Conservation (phyloP, 2,329 filamentous ascomycete species). For the Aspergillus sp. region DNA sequence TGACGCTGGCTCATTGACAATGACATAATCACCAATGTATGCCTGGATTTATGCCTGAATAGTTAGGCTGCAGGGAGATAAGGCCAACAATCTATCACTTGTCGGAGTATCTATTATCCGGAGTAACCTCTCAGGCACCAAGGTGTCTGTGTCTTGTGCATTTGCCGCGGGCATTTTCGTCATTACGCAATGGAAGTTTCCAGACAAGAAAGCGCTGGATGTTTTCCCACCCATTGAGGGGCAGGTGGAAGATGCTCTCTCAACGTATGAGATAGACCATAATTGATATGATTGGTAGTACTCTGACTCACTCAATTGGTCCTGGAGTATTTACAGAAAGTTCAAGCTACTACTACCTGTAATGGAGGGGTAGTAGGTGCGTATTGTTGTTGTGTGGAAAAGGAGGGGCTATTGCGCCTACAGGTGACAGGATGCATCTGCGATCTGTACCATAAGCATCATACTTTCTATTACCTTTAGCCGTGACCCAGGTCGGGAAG, state of each 20-base stretch:
- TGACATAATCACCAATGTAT: background rate
- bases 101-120: constrained; percentile 23
- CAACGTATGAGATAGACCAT: background rate
- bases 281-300: no score
- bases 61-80: background rate
- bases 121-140: constrained; percentile 16
- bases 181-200: constrained; percentile 27
- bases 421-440: background rate
- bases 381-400: background rate
- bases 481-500: background rate
- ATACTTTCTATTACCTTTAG: background rate
- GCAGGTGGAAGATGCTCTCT: constrained; percentile 1
- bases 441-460: background rate
- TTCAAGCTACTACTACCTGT: no score
- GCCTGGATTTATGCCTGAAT: constrained; percentile 3
- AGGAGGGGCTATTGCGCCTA: background rate
- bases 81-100: no score
- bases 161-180: constrained; percentile 19
- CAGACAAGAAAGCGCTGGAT: constrained; percentile 6
- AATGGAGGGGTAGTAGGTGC: background rate
- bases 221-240: background rate
- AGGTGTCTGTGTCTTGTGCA: constrained; percentile 14
- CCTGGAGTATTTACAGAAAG: background rate
- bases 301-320: background rate
- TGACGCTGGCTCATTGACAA: constrained; percentile 20